Percentiles rank a stretch among this genome's conserved stretches.
Conservation (phyloP, 2,329 filamentous ascomycete genomes). For the Monosporascus cannonballus region DNA sequence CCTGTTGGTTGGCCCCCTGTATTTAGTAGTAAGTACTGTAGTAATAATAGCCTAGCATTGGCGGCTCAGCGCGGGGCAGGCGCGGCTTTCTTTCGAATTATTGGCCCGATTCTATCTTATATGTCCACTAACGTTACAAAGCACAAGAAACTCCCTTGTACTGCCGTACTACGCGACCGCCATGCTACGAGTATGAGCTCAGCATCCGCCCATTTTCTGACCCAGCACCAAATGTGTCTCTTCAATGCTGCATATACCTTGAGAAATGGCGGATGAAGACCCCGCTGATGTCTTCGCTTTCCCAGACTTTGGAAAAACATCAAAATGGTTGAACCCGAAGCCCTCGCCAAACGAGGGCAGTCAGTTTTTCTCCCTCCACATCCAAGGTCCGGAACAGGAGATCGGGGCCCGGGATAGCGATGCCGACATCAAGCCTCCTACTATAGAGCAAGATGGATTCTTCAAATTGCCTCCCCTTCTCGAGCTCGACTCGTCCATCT, state of each 20-base stretch:
- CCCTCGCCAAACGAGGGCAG: slow-evolving; percentile 14
- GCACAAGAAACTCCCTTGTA: too few species aligned
- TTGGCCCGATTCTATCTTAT: too few species aligned
- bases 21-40: neutral
- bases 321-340: slow-evolving; percentile 39
- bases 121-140: too few species aligned
- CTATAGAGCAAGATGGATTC: slow-evolving; percentile 26
- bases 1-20: neutral
- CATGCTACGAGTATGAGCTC: too few species aligned
- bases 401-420: slow-evolving; percentile 7
- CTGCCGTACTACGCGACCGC: too few species aligned
- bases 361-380: slow-evolving; percentile 39
- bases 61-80: neutral
- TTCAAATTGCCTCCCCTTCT: slow-evolving; percentile 35
- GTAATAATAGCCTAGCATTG: neutral
- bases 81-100: neutral
- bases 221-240: slow-evolving; percentile 6
- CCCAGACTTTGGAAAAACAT: slow-evolving; percentile 53
- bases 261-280: slow-evolving; percentile 35
- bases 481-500: slow-evolving; percentile 10
- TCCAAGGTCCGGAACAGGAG: slow-evolving; percentile 22
- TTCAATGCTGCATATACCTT: slow-evolving; percentile 2
- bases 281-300: slow-evolving; percentile 55
- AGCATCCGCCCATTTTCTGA: neutral
- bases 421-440: neutral